These are phyloP conservation scores for Solanum paucissectum DNA, from an alignment of 257 asterid genomes.

Conservation along the genomic window DNA sequence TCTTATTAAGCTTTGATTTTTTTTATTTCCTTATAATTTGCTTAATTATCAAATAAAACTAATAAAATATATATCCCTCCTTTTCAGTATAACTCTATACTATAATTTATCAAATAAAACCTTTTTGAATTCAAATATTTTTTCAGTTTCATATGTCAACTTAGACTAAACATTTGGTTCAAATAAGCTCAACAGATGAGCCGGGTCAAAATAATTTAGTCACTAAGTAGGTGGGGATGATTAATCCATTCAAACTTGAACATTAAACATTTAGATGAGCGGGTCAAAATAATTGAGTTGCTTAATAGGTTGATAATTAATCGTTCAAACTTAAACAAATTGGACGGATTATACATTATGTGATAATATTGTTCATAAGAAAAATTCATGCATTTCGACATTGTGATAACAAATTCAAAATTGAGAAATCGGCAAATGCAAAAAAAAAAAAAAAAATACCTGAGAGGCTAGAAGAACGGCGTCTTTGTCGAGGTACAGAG, in stretches of 20 bases:
- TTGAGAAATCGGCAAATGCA: neutral
- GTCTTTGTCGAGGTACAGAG: slow-evolving; percentile 60
- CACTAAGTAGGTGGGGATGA: neutral
- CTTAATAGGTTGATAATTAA: neutral
- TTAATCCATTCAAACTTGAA: neutral
- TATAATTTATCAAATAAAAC: neutral
- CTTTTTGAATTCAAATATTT: neutral
- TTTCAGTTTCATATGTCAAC: neutral
- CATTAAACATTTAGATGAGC: neutral
- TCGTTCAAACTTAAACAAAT: too few relatives aligned
- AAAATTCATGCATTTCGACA: neutral
- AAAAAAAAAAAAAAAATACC: slow-evolving; percentile 21
- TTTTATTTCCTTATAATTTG: neutral
- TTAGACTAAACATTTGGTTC: neutral
- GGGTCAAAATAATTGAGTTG: neutral
- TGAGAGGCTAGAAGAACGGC: slow-evolving; percentile 82
- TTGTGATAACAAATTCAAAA: neutral
- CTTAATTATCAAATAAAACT: neutral
- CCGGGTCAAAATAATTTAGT: neutral
- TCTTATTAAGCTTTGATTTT: neutral
- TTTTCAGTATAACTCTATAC: neutral
- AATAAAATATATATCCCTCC: neutral
- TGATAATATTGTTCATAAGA: neutral
- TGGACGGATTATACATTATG: neutral
- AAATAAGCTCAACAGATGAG: neutral